Conservation (phyloP, 2,329 filamentous ascomycete species). For the Thermoascus crustaceus region DNA sequence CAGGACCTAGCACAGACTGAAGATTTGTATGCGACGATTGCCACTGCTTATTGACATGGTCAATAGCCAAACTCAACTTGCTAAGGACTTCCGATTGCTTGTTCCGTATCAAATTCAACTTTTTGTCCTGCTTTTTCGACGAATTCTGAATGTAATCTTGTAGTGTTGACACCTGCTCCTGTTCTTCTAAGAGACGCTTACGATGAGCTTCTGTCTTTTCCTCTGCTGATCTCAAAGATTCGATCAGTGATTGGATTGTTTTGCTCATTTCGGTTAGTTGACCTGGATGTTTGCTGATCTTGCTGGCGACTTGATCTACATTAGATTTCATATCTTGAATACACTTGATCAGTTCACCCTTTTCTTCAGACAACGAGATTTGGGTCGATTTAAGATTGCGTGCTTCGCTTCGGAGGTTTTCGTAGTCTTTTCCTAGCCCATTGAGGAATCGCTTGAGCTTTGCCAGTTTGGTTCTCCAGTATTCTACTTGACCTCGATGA, state of each 20-base stretch:
- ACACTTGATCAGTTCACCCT: constrained; percentile 13
- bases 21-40: constrained; percentile 9
- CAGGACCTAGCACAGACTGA: constrained; percentile 9
- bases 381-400: constrained; percentile 19
- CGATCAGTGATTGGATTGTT: constrained; percentile 15
- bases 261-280: constrained; percentile 13
- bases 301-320: constrained; percentile 11
- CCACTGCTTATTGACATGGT: constrained; percentile 9
- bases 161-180: constrained; percentile 18
- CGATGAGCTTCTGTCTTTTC: constrained; percentile 12
- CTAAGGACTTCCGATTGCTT: constrained; percentile 17
- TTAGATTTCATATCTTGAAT: constrained; percentile 19
- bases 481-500: constrained; percentile 18
- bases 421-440: constrained; percentile 26
- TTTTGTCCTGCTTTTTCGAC: constrained; percentile 15
- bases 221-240: constrained; percentile 17
- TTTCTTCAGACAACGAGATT: constrained; percentile 18
- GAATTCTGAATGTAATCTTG: constrained; percentile 26
- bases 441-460: constrained; percentile 26
- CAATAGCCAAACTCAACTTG: constrained; percentile 13
- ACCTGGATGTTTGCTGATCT: constrained; percentile 12
- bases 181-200: constrained; percentile 20
- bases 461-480: constrained; percentile 27
- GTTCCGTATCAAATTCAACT: constrained; percentile 13
- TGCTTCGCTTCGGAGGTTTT: constrained; percentile 22